Evolutionary conservation across 306 rosid genomes (phyloP), one percentile per base, ranked within the genome.

Genomic region (Ammopiptanthus mongolicus): DNA sequence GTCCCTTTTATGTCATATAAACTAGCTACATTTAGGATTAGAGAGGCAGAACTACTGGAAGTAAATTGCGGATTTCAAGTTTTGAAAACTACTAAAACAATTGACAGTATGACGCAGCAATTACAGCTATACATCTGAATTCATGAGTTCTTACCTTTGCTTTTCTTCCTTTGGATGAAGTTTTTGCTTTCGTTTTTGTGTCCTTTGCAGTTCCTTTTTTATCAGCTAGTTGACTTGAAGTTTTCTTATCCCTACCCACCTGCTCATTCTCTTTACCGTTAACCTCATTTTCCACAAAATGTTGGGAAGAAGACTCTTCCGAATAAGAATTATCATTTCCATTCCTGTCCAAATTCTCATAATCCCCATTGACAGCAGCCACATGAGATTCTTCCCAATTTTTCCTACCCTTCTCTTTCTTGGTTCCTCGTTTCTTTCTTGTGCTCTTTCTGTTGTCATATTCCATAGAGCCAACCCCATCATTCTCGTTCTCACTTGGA

Each of bases 131-230:
- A 52, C 3, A 41, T 14, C 14, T n/a, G n/a, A n/a, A n/a, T n/a
- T 64, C 51, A 58, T 10, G 8, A 70, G 51, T 18, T 46, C 55
- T 78, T 86, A 96, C 99, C 98, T 87, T 96, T 5, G 93, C 53
- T 60, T 89, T 92, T 87, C 81, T 90, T 76, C 92, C 91, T 82
- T 78, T 90, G 69, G 90, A 81, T 53, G 87, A 86, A 70, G 18
- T 31, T 82, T 87, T 90, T 19, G 87, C 74, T 66, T 82, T 87
- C 75, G 70, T 12, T 76, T 65, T 84, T 47, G 80, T 69, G 37
- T 87, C 87, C 87, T 87, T 90, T 33, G 65, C 74, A 3, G 19
- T 29, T 75, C 81, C 95, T 73, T 79, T 87, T 76, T 77, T 81
- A 74, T 88, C 85, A 66, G 67, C 78, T 0, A 78, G 58, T 81